These are phyloP conservation scores for Calocybe gangraenosa DNA, from an alignment of 768 basidiomycete genomes.

Conservation along the genomic window DNA sequence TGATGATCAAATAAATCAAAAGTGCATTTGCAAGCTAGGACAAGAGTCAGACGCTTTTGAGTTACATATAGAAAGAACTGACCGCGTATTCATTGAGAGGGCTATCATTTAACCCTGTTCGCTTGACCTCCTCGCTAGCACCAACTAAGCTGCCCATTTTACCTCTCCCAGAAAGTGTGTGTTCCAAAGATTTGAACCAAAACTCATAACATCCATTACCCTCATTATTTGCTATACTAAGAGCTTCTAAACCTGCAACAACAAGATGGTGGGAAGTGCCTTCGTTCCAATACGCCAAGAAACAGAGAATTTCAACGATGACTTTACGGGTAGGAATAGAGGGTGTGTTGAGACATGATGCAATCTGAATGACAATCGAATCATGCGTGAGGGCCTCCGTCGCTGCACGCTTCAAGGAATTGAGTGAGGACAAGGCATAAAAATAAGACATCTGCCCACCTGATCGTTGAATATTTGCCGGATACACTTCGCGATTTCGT, in stretches of 20 bases:
- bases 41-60: constrained; percentile 5
- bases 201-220: constrained; percentile 67
- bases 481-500: constrained; percentile 86
- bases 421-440: constrained; percentile 5
- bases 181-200: constrained; percentile 85
- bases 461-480: constrained; percentile 72
- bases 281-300: constrained; percentile 63
- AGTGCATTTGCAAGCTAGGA: constrained; percentile 66
- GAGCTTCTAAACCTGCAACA: constrained; percentile 66
- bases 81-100: constrained; percentile 86
- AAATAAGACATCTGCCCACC: constrained; percentile 26
- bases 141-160: constrained; percentile 96
- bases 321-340: constrained; percentile 74
- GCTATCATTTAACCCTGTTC: constrained; percentile 58
- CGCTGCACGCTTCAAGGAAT: constrained; percentile 49
- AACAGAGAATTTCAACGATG: constrained; percentile 75
- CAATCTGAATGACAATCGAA: constrained; percentile 72
- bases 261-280: constrained; percentile 63
- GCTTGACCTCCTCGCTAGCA: constrained; percentile 85
- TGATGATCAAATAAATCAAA: constrained; percentile 67
- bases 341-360: constrained; percentile 78
- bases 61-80: constrained; percentile 21
- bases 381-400: constrained; percentile 72
- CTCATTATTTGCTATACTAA: constrained; percentile 66
- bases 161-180: constrained; percentile 75